These are phyloP conservation scores for Mortierella sp. DNA, from an alignment of 371 early-diverging fungal species.

Conservation along the genomic window DNA sequence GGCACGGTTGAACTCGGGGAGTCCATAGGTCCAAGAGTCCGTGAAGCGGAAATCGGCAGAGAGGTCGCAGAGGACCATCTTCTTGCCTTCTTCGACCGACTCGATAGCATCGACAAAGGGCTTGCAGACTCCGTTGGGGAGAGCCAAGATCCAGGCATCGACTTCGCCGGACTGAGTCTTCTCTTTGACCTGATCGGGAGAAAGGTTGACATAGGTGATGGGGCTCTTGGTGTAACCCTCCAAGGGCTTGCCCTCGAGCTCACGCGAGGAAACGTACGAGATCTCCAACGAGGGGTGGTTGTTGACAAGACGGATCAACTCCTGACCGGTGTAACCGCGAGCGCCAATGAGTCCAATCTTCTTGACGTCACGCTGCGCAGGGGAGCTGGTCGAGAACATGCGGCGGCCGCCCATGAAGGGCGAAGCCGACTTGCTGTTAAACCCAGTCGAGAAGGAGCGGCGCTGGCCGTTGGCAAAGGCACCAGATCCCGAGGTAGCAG, in stretches of 20 bases:
- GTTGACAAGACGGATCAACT: constrained; percentile 91
- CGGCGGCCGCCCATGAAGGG: constrained; percentile 61
- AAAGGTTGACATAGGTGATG: constrained; percentile 84
- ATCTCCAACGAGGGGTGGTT: constrained; percentile 88
- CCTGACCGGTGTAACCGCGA: constrained; percentile 96
- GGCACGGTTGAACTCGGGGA: constrained; percentile 87
- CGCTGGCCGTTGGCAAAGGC: constrained; percentile 33
- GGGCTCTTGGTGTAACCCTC: constrained; percentile 79
- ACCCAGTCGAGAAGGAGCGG: constrained; percentile 38
- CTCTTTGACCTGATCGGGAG: constrained; percentile 77
- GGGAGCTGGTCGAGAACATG: constrained; percentile 65
- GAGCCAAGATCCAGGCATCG: constrained; percentile 95
- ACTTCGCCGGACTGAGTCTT: constrained; percentile 74
- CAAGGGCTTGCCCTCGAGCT: constrained; percentile 89
- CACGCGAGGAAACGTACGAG: constrained; percentile 93
- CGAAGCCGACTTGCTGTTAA: constrained; percentile 21
- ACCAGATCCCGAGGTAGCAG: constrained; percentile 40
- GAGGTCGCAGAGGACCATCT: constrained; percentile 88
- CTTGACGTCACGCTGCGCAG: constrained; percentile 57
- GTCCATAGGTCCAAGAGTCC: constrained; percentile 92
- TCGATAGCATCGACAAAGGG: constrained; percentile 93
- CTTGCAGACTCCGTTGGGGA: constrained; percentile 93
- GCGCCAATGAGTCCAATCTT: constrained; percentile 96
- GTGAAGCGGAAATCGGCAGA: constrained; percentile 94
- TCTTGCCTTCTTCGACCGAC: constrained; percentile 67